phyloP scores from a whole-genome alignment of 805 yeast genomes.

The Saccharomycopsis javanensis region DNA sequence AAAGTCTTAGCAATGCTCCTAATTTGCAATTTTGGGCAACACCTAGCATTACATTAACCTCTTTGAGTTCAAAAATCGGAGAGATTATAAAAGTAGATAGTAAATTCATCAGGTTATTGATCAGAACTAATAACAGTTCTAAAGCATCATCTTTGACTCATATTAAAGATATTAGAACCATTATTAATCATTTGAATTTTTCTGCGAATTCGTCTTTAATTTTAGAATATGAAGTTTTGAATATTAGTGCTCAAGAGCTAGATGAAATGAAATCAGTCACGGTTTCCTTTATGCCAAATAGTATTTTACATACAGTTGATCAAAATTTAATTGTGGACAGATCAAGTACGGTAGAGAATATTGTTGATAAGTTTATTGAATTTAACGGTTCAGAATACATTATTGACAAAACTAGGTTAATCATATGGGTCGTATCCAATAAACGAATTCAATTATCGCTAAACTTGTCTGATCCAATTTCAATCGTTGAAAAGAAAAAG shows the following conservation, averaged over 20 bases:
- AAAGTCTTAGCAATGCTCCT: constrained; percentile 20
- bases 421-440: neutral
- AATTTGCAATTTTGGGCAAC: constrained; percentile 57
- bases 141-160: neutral
- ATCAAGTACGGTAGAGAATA: constrained; percentile 43
- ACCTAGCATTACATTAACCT: constrained; percentile 45
- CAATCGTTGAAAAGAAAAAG: neutral
- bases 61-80: constrained; percentile 55
- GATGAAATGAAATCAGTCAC: constrained; percentile 64
- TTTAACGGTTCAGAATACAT: constrained; percentile 22
- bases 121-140: constrained; percentile 26
- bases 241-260: constrained; percentile 61
- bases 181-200: neutral
- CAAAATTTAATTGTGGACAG: constrained; percentile 63
- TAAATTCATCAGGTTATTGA: constrained; percentile 53
- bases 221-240: constrained; percentile 69
- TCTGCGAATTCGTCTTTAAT: constrained; percentile 25
- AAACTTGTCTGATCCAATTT: neutral
- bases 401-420: neutral
- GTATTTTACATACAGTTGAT: constrained; percentile 58
- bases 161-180: neutral
- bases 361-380: constrained; percentile 44
- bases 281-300: constrained; percentile 64
- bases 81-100: constrained; percentile 44
- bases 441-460: neutral